These are phyloP conservation scores for Sarocladium strictum DNA, from an alignment of 2,329 filamentous ascomycete species.

Conservation along the genomic window DNA sequence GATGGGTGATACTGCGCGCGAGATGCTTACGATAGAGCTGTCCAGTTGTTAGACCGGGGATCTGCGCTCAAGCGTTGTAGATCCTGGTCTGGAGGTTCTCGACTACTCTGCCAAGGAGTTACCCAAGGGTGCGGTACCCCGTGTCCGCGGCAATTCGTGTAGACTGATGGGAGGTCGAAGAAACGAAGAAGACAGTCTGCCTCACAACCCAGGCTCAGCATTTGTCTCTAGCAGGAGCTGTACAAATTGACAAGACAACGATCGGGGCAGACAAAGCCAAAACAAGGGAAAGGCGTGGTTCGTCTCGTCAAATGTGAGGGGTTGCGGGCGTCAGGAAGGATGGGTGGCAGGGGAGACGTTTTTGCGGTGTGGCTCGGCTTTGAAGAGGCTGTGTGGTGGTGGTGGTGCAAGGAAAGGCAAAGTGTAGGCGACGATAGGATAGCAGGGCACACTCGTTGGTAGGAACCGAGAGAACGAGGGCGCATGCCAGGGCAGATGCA, in stretches of 20 bases:
- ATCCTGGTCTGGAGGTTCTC: not conserved
- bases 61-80: not conserved
- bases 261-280: no score
- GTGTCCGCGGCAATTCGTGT: not conserved
- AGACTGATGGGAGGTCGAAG: not conserved
- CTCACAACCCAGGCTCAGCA: no score
- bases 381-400: not conserved
- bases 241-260: not conserved
- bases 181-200: not conserved
- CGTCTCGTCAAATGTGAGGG: not conserved
- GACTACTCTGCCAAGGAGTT: not conserved
- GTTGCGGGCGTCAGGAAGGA: conserved; percentile 3
- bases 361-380: conserved; percentile 3
- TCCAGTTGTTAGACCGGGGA: not conserved
- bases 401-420: not conserved
- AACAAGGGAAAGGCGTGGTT: not conserved
- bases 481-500: not conserved
- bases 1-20: no score
- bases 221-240: not conserved
- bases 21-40: not conserved
- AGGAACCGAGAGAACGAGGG: not conserved
- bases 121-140: not conserved
- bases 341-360: not conserved
- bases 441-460: not conserved
- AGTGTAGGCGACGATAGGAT: conserved; percentile 1